phyloP scores from a whole-genome alignment of 441 rosid genomes.

The Populus hybrid region DNA sequence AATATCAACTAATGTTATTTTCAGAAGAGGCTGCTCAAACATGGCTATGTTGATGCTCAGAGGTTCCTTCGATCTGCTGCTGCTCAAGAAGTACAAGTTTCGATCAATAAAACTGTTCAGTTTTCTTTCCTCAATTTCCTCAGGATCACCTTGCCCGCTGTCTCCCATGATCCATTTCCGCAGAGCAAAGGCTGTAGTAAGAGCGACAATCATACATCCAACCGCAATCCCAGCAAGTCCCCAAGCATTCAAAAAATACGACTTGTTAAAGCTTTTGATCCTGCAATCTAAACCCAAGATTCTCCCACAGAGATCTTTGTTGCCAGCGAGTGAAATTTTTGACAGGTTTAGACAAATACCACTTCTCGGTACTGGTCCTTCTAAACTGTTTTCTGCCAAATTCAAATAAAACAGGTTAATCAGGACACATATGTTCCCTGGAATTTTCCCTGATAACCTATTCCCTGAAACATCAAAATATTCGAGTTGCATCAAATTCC shows the following conservation, averaged over 20 bases:
- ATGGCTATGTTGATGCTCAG: slow-evolving; percentile 83
- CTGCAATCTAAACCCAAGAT: slow-evolving; percentile 44
- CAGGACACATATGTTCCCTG: slow-evolving; percentile 52
- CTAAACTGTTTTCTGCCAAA: slow-evolving; percentile 54
- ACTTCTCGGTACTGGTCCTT: slow-evolving; percentile 55
- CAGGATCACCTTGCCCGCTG: slow-evolving; percentile 32
- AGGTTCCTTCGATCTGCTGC: slow-evolving; percentile 44
- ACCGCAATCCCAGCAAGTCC: slow-evolving; percentile 44
- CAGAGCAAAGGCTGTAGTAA: slow-evolving; percentile 30
- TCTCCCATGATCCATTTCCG: slow-evolving; percentile 40
- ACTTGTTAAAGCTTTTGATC: slow-evolving; percentile 29
- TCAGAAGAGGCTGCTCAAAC: slow-evolving; percentile 89
- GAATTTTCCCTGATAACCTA: slow-evolving; percentile 58
- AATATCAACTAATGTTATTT: slow-evolving; percentile 61
- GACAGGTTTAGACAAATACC: slow-evolving; percentile 64
- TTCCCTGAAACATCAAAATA: slow-evolving; percentile 66
- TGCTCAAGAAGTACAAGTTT: slow-evolving; percentile 45
- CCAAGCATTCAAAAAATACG: slow-evolving; percentile 43
- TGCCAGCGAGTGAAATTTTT: slow-evolving; percentile 45
- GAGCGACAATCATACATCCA: slow-evolving; percentile 40
- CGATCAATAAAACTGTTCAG: slow-evolving; percentile 49
- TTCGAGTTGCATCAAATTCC: slow-evolving; percentile 65
- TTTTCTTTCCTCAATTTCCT: slow-evolving; percentile 55
- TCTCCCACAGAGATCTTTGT: slow-evolving; percentile 61
- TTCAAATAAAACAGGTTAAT: slow-evolving; percentile 43